These are phyloP conservation scores for Aspergillus brasiliensis DNA, from an alignment of 2,329 filamentous ascomycete species.

Conservation along the genomic window DNA sequence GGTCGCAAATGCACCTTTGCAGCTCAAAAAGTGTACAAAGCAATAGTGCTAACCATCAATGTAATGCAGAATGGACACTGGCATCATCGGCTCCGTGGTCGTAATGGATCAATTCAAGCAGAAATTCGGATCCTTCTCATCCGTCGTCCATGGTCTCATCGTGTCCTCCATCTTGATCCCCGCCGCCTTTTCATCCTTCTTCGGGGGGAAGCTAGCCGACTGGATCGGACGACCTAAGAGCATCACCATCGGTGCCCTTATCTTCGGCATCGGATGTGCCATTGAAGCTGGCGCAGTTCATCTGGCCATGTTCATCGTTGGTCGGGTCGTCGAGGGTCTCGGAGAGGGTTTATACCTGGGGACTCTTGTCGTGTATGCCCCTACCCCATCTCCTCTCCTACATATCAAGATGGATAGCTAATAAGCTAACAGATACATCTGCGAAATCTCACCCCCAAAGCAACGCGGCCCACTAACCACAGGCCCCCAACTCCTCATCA, in stretches of 20 bases:
- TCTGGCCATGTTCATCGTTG: constrained; percentile 57
- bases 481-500: constrained; percentile 56
- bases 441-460: constrained; percentile 60
- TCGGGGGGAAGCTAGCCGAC: constrained; percentile 58
- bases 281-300: constrained; percentile 54
- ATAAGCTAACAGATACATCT: constrained; percentile 47
- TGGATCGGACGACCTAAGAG: constrained; percentile 53
- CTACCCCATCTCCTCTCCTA: not conserved
- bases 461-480: constrained; percentile 55
- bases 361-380: constrained; percentile 52
- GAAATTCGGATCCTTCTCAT: constrained; percentile 54
- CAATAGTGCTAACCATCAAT: not conserved
- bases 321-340: constrained; percentile 58
- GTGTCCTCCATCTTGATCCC: constrained; percentile 63
- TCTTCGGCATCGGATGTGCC: constrained; percentile 57
- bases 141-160: constrained; percentile 58
- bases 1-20: no score
- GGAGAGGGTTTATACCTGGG: constrained; percentile 62
- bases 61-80: constrained; percentile 48
- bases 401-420: no score
- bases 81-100: constrained; percentile 62
- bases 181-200: constrained; percentile 59
- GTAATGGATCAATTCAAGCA: constrained; percentile 56
- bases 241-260: constrained; percentile 53
- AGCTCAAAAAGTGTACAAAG: not conserved